Base-by-base conservation (phyloP, 805 yeast species). In the Saccharomycopsis sp. region DNA sequence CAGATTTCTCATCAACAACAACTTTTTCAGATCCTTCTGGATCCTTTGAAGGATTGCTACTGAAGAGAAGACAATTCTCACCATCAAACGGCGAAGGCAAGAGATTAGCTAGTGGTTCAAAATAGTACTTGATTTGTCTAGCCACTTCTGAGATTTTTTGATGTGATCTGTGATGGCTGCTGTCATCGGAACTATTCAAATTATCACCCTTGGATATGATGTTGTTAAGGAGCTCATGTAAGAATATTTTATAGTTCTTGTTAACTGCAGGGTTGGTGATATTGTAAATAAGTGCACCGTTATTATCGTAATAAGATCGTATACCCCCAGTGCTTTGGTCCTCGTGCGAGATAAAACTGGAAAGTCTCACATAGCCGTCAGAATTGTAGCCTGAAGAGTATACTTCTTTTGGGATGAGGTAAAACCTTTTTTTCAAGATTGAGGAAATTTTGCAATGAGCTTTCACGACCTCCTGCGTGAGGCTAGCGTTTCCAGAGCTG, bases 201-300 rank as follows among this genome's bases (percentile, higher is more conserved):
- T 39, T 81, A 50, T 87, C 95, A 36, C 96, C 97, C 51, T 77
- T 76, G 25, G 80, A 66, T 30, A 85, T 71, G 39, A 86, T 79
- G 1, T 73, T 68, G 19, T 71, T 71, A 45, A 92, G 65, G 16
- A 87, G 59, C 46, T 83, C 88, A 27, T 66, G 66, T 46, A 92
- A 61, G 51, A 80, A 84, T 4, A 71, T 60, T 3, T 56, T 62
- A 59, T 65, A 80, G 37, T 76, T 62, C 9, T 75, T 75, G 40
- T 70, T 63, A 6, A 59, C 53, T 7, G 55, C 45, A 4, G 49
- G 47, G 19, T 58, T 35, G 7, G 41, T 36, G 2, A 46, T 26
- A 34, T 46, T 45, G 31, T 39, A 46, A 8, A 33, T 30, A 9
- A 45, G 19, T 8, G 26, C 34, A 8, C 34, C 29, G 16, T 36